These are phyloP conservation scores for Gnetum montanum DNA, from an alignment of 75 land plant species.

Conservation along the genomic window DNA sequence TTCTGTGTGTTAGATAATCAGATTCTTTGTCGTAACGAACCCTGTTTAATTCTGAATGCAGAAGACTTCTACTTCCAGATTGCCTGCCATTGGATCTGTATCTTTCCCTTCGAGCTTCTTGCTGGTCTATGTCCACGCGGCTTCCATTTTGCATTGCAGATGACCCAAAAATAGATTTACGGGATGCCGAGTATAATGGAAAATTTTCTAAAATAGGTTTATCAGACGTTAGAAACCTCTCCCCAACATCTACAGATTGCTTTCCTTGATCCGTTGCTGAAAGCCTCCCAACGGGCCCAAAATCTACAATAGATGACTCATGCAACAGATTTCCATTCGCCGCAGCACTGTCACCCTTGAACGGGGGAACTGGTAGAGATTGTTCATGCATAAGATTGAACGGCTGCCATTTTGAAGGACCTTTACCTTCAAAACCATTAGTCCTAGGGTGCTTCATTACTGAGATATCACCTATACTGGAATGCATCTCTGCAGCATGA, in stretches of 20 bases:
- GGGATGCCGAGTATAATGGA: slow-evolving; percentile 15
- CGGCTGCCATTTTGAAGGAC: slow-evolving; percentile 13
- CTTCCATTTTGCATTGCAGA: slow-evolving; percentile 9
- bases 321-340: slow-evolving; percentile 24
- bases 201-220: slow-evolving; percentile 13
- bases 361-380: slow-evolving; percentile 19
- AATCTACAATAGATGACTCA: slow-evolving; percentile 5
- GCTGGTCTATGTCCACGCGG: slow-evolving; percentile 7
- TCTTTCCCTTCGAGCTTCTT: slow-evolving; percentile 12
- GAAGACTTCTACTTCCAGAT: not conserved
- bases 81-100: not conserved
- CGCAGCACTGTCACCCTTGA: slow-evolving; percentile 25
- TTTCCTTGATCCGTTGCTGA: slow-evolving; percentile 9
- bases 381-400: slow-evolving; percentile 11
- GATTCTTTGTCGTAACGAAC: not conserved
- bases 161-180: slow-evolving; percentile 5
- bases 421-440: slow-evolving; percentile 3
- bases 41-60: not conserved
- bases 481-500: slow-evolving; percentile 44
- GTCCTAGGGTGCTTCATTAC: slow-evolving; percentile 6
- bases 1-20: not conserved
- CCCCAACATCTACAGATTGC: slow-evolving; percentile 3
- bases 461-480: slow-evolving; percentile 28
- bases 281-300: slow-evolving; percentile 3
- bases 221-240: slow-evolving; percentile 3